These are phyloP conservation scores for Middelhovenomyces tepae DNA, from an alignment of 805 yeast genomes.

Conservation along the genomic window DNA sequence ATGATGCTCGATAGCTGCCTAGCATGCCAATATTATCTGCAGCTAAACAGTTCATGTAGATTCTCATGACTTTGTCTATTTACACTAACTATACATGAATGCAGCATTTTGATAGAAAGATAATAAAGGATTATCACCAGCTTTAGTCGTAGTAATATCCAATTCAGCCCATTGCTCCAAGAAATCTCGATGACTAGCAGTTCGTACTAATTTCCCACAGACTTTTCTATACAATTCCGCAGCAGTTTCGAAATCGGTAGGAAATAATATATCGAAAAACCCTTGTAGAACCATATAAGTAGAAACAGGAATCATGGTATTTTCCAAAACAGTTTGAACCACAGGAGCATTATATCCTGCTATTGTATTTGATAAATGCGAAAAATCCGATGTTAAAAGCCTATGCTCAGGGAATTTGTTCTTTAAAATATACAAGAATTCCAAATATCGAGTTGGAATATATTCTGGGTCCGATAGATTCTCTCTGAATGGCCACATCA, in stretches of 20 bases:
- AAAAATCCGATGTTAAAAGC: slow-evolving; percentile 65
- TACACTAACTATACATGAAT: slow-evolving; percentile 34
- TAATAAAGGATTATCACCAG: slow-evolving; percentile 80
- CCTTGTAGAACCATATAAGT: slow-evolving; percentile 83
- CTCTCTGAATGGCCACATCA: slow-evolving; percentile 57
- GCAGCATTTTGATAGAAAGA: slow-evolving; percentile 69
- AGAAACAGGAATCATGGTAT: slow-evolving; percentile 57
- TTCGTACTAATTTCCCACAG: slow-evolving; percentile 49
- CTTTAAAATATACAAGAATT: slow-evolving; percentile 55
- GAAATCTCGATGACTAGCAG: slow-evolving; percentile 55
- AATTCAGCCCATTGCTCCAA: slow-evolving; percentile 63
- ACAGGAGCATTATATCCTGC: slow-evolving; percentile 65
- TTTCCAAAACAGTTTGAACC: slow-evolving; percentile 62
- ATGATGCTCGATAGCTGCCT: too few relatives aligned
- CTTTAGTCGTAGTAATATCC: slow-evolving; percentile 56
- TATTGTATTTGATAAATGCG: slow-evolving; percentile 31
- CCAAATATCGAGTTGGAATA: slow-evolving; percentile 67
- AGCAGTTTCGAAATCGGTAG: slow-evolving; percentile 63
- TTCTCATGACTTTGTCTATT: too few relatives aligned
- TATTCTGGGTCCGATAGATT: slow-evolving; percentile 64
- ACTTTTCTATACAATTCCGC: slow-evolving; percentile 54
- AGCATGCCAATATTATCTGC: too few relatives aligned
- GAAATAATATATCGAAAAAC: slow-evolving; percentile 77
- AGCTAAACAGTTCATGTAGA: too few relatives aligned
- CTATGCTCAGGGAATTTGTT: slow-evolving; percentile 68